phyloP scores from a whole-genome alignment of 768 basidiomycete species.

The Lactarius tabidus region DNA sequence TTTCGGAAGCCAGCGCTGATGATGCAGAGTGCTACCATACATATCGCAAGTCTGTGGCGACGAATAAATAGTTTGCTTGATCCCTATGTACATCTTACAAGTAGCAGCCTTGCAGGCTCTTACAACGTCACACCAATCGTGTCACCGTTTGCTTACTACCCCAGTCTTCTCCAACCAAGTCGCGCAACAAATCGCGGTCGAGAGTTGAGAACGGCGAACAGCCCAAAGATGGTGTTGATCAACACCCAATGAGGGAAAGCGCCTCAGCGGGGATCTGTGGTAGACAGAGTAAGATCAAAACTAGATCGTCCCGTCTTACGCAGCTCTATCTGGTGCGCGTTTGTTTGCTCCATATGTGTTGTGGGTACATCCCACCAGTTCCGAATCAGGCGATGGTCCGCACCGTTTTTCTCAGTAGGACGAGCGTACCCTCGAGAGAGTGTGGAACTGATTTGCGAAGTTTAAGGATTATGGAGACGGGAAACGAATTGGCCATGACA shows the following conservation, averaged over 20 bases:
- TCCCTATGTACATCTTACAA: neutral
- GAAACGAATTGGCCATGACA: neutral
- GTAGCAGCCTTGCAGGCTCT: neutral
- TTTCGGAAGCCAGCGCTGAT: neutral
- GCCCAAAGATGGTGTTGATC: neutral
- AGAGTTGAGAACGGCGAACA: neutral
- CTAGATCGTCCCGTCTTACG: neutral
- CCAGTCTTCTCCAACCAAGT: neutral
- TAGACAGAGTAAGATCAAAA: neutral
- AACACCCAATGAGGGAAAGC: neutral
- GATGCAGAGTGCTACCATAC: neutral
- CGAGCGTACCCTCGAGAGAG: neutral
- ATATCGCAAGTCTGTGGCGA: neutral
- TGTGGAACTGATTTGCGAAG: neutral
- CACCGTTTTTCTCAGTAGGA: neutral
- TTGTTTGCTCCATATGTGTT: neutral
- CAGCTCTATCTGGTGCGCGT: neutral
- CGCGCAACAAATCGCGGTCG: no score
- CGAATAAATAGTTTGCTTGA: neutral
- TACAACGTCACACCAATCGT: neutral
- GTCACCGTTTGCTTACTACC: neutral
- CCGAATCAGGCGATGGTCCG: neutral
- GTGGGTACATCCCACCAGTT: neutral
- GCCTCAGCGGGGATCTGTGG: neutral
- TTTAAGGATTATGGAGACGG: neutral